Evolutionary conservation across 2,329 filamentous ascomycete genomes (phyloP), one percentile per base, ranked within the genome.

Genomic region (Botrytis aclada): DNA sequence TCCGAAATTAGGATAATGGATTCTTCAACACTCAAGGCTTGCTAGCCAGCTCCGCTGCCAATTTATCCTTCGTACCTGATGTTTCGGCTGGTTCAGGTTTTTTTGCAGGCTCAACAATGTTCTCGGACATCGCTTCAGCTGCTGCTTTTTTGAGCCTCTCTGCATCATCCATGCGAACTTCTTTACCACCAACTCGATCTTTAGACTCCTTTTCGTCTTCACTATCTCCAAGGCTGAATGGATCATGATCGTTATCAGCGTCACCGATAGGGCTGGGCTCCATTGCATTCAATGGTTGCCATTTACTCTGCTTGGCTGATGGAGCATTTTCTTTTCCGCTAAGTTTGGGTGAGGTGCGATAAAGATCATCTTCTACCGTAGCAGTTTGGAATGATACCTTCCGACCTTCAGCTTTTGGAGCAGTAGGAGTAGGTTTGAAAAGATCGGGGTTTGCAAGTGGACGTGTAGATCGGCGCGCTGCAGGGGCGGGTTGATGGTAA

Each of bases 151-250:
- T 92, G 78, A 90, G 81, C 79, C 86, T 87, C 79, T 90, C 91
- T 75, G 81, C 75, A 75, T 81, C 81, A 56, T 88, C 88, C 74
- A 85, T 85, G 74, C 86, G 86, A 74, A 90, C 86, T 71, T 89
- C 87, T 76, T 85, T 79, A 78, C 87, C 86, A 72, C 65, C 79
- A 70, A 79, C 77, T 56, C 79, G 78, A 62, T 88, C 86, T 83
- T 94, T 96, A 25, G 85, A 83, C 70, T 95, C 93, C 77, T 92
- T 92, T 82, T 99, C 96, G 77, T 97, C 95, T 77, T 98, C 95
- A 79, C 94, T 97, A 78, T 98, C 95, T 8, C 96, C 96, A 22
- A 99, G 87, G 79, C 94, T 98, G 84, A 99, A 99, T 0, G 96
- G 96, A 80, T 99, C 96, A 47, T 72, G 70, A 12, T 72, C 70